Percentiles rank a stretch among this genome's conserved stretches.
Evolutionary conservation across 2,329 filamentous ascomycete genomes (phyloP).

Genomic region (Penicillium janthinellum): DNA sequence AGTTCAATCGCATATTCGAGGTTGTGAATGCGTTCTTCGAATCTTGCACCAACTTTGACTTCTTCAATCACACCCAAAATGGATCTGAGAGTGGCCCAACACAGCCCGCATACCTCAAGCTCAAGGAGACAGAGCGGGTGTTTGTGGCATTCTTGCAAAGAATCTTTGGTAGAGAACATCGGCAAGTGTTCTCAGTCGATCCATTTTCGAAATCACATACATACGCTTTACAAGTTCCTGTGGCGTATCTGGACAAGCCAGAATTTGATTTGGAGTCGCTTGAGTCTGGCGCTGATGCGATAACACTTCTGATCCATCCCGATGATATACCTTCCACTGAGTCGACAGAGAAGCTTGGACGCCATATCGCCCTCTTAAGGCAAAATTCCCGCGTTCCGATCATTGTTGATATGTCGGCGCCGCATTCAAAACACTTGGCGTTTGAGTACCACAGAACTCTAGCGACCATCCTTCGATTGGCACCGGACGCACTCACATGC

Average conservation of each 20-base stretch:
- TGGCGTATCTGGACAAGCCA: conserved; percentile 12
- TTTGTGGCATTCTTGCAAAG: conserved; percentile 22
- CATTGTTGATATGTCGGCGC: conserved; percentile 17
- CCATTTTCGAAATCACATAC: conserved; percentile 21
- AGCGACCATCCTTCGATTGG: conserved; percentile 13
- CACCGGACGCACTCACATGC: conserved; percentile 18
- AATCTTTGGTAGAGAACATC: conserved; percentile 17
- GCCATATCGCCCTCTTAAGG: conserved; percentile 19
- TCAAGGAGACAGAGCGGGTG: conserved; percentile 26
- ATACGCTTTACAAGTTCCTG: conserved; percentile 20
- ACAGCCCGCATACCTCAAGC: conserved; percentile 14
- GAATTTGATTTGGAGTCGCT: conserved; percentile 12
- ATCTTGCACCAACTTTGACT: conserved; percentile 29
- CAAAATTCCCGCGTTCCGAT: conserved; percentile 21
- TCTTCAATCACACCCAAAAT: conserved; percentile 19
- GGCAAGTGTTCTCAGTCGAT: conserved; percentile 15
- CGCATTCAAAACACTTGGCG: background rate
- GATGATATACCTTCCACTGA: background rate
- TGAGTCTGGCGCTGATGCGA: conserved; percentile 23
- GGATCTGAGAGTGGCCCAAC: background rate
- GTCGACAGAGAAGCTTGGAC: conserved; percentile 5
- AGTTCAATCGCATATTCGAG: conserved; percentile 19
- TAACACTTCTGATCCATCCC: conserved; percentile 15
- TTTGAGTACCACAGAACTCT: conserved; percentile 6
- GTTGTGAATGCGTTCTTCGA: conserved; percentile 39